A percentile compares a stretch with the other conserved stretches of the same genome.
Conservation (phyloP, 2,329 filamentous ascomycete species). For the Apiospora malaysiana region DNA sequence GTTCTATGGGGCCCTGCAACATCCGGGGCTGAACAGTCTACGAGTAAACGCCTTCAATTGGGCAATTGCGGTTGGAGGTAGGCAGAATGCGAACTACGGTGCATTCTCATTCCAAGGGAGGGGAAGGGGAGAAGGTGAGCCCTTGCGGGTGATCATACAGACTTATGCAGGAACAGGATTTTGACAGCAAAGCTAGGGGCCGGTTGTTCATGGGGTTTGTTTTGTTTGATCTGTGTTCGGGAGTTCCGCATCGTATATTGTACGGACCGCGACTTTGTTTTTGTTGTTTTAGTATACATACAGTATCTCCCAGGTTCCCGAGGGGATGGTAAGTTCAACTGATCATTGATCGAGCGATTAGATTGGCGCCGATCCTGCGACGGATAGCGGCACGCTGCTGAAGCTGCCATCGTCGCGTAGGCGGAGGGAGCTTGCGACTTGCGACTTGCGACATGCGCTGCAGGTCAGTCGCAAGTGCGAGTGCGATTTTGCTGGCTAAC, state of each 20-base stretch:
- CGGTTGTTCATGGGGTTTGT: neutral
- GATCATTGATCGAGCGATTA: neutral
- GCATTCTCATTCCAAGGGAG: neutral
- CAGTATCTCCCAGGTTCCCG: neutral
- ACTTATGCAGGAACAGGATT: conserved; percentile 11
- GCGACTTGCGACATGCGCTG: neutral
- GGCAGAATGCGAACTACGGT: neutral
- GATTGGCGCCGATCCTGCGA: conserved; percentile 2
- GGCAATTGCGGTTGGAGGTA: neutral
- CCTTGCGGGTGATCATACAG: conserved; percentile 7
- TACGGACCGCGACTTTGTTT: neutral
- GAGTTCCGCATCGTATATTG: neutral
- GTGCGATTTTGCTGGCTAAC: neutral
- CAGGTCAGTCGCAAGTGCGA: too few species aligned
- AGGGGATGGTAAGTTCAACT: conserved; percentile 16
- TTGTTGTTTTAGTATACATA: neutral
- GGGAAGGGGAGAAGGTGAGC: neutral
- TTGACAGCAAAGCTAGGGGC: conserved; percentile 5
- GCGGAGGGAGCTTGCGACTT: neutral
- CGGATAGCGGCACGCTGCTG: neutral
- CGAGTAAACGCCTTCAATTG: neutral
- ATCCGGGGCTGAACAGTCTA: neutral
- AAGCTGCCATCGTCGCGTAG: neutral
- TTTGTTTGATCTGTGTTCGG: conserved; percentile 13
- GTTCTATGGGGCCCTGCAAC: conserved; percentile 1